Base-by-base conservation (phyloP, 78 protist species). In the Planoprotostelium fungivorum region DNA sequence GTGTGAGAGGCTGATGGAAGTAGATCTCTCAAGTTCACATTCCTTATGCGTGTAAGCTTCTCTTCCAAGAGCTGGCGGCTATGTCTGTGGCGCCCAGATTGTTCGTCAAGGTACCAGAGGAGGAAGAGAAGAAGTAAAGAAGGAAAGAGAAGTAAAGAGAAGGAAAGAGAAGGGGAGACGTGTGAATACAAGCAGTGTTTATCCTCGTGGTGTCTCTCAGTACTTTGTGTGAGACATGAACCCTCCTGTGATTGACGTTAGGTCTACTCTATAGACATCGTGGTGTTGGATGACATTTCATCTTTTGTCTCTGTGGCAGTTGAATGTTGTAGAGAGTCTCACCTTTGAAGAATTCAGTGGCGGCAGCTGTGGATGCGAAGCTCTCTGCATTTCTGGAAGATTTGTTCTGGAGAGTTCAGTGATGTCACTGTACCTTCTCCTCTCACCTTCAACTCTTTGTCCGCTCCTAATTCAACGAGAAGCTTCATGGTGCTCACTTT, bases 11-110 rank as follows among this genome's bases (percentile, higher is more conserved):
- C 73, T 51, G 73, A 51, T 51, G 31, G 16, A 51, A 16, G 73
- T 51, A 51, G 73, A 93, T 98, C 28, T 95, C 99, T 28, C 97
- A 91, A 37, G 96, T 99, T 83, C 31, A 31, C 63, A 91, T 99
- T 28, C 99, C 99, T 16, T 99, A 99, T 88, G 99, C 99, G 0
- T 92, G 97, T 93, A 99, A 99, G 92, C 96, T 99, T 28, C 97
- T 99, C 37, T 97, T 99, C 98, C 99, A 99, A 91, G 99, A 99
- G 90, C 96, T 99, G 29, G 98, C 97, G 99, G 84, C 99, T 37
- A 99, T 99, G 99, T 35, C 73, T 86, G 94, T 99, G 38, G 97
- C 97, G 0, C 99, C 99, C 29, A 90, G 99, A 0, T 84, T 99
- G 91, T 36, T 88, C 73, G 73, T 51, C 73, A 51, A 16, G 16